Evolutionary conservation across 176 grass and related monocot genomes (phyloP).

Genomic region (Chloris gayana): DNA sequence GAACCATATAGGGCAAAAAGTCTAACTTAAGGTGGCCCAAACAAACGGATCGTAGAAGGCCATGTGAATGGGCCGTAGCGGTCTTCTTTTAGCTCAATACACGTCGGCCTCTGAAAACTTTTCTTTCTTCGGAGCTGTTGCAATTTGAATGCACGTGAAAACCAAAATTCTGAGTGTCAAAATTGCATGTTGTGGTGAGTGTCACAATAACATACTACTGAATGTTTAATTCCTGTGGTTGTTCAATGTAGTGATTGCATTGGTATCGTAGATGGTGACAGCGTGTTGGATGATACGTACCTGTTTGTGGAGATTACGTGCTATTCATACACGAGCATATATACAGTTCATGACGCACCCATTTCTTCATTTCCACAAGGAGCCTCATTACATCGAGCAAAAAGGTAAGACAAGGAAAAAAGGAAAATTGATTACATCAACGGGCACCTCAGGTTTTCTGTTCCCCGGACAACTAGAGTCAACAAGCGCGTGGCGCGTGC

Average conservation of each 20-base stretch:
- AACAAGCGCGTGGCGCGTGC: background rate
- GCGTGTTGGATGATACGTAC: background rate
- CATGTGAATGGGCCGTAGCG: background rate
- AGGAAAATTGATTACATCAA: background rate
- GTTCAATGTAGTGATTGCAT: background rate
- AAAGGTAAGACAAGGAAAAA: background rate
- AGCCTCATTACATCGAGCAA: slow-evolving; percentile 9
- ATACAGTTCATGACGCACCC: background rate
- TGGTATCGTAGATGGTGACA: background rate
- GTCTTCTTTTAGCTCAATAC: background rate
- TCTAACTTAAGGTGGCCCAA: too few species aligned
- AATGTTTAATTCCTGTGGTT: background rate
- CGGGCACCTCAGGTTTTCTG: background rate
- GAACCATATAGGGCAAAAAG: too few species aligned
- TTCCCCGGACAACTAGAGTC: background rate
- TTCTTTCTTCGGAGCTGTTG: background rate
- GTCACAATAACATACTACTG: too few species aligned
- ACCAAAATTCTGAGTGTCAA: background rate
- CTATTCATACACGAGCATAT: background rate
- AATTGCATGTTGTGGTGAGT: background rate
- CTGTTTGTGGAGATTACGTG: background rate
- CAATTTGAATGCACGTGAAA: background rate
- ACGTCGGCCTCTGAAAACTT: background rate
- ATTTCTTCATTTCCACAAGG: background rate
- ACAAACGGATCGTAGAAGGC: too few species aligned